A percentile compares a stretch with the other conserved stretches of the same genome.
These are phyloP conservation scores for Thymus quinquecostatus DNA, from an alignment of 257 asterid genomes.

Conservation along the genomic window DNA sequence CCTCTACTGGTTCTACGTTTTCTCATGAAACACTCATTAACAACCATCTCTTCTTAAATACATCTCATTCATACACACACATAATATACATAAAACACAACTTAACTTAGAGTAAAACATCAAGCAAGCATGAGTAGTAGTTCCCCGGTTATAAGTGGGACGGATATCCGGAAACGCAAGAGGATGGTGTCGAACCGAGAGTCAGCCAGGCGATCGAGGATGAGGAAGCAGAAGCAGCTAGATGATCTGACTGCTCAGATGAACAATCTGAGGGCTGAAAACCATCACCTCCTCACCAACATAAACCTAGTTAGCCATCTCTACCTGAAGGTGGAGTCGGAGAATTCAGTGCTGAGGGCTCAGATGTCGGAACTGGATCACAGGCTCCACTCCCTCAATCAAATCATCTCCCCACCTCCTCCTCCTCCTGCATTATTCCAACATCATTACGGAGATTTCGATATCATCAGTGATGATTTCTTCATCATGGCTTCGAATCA, in stretches of 20 bases:
- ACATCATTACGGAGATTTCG: slow-evolving; percentile 1
- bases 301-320: slow-evolving; percentile 31
- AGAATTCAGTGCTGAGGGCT: slow-evolving; percentile 42
- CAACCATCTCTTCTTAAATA: not conserved
- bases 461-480: slow-evolving; percentile 43
- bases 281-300: slow-evolving; percentile 37
- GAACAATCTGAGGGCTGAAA: slow-evolving; percentile 44
- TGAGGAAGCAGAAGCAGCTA: slow-evolving; percentile 55
- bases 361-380: slow-evolving; percentile 44
- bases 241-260: slow-evolving; percentile 44
- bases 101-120: too few species aligned
- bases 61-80: not conserved
- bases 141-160: too few species aligned
- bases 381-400: slow-evolving; percentile 53
- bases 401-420: slow-evolving; percentile 32
- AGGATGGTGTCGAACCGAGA: slow-evolving; percentile 57
- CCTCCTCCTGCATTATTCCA: slow-evolving; percentile 2
- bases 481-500: slow-evolving; percentile 36
- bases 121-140: too few species aligned
- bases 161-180: slow-evolving; percentile 45
- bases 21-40: slow-evolving; percentile 36
- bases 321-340: slow-evolving; percentile 36
- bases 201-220: slow-evolving; percentile 47
- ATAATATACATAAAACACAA: too few species aligned
- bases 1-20: slow-evolving; percentile 60